Percentiles rank a stretch among this genome's conserved stretches.
Evolutionary conservation across 2,329 filamentous ascomycete genomes (phyloP).

Genomic region (Simplicillium aogashimaense): DNA sequence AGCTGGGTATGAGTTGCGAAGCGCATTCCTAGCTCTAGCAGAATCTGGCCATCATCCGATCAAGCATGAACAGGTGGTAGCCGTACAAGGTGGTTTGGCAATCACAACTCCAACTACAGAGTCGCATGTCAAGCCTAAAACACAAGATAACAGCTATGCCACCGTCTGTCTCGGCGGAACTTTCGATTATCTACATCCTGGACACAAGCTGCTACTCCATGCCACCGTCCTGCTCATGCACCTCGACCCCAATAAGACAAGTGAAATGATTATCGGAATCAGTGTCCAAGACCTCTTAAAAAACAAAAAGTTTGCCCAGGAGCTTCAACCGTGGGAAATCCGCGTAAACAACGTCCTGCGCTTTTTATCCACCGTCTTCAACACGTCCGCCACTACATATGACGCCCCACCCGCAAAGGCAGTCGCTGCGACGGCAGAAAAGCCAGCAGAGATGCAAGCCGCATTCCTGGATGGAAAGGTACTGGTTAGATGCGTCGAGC

Average conservation of each 20-base stretch:
- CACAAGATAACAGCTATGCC: conserved; percentile 11
- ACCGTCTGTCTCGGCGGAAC: conserved; percentile 78
- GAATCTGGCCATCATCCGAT: conserved; percentile 33
- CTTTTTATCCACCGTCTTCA: conserved; percentile 43
- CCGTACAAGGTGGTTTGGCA: conserved; percentile 42
- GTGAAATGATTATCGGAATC: conserved; percentile 70
- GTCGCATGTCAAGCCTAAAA: background rate
- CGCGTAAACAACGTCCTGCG: conserved; percentile 59
- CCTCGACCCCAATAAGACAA: conserved; percentile 29
- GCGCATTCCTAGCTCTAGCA: conserved; percentile 34
- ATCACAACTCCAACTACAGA: conserved; percentile 15
- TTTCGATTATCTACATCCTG: conserved; percentile 91
- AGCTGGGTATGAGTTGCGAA: conserved; percentile 48
- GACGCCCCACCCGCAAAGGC: conserved; percentile 24
- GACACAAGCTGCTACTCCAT: conserved; percentile 93
- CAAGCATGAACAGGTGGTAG: conserved; percentile 38
- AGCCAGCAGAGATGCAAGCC: conserved; percentile 26
- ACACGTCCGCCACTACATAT: conserved; percentile 39
- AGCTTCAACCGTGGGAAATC: conserved; percentile 69
- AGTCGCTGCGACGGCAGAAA: conserved; percentile 7
- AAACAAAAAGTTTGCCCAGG: conserved; percentile 80
- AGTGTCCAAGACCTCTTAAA: conserved; percentile 78
- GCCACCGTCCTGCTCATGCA: conserved; percentile 67
- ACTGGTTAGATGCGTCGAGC: conserved; percentile 68
- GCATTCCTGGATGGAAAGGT: conserved; percentile 50